Evolutionary conservation across 179 eudicot species (phyloP).

Genomic region (Beta corolliflora): DNA sequence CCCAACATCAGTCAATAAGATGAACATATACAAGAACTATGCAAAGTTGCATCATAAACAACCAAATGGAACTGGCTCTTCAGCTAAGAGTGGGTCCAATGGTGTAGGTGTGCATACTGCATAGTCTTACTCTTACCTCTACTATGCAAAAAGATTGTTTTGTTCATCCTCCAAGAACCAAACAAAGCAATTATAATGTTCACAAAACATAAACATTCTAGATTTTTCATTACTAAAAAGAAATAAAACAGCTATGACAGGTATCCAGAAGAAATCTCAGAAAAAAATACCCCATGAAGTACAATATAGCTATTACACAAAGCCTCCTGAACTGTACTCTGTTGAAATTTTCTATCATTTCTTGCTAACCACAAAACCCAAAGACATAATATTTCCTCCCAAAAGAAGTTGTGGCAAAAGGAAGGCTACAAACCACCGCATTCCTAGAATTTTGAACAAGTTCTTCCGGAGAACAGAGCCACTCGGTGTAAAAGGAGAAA

Average conservation of each 20-base stretch:
- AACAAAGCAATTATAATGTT: neutral
- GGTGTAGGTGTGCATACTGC: neutral
- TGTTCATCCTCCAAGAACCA: neutral
- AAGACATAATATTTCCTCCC: too few species aligned
- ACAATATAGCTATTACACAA: neutral
- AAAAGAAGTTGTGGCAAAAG: too few species aligned
- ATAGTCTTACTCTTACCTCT: conserved; percentile 3
- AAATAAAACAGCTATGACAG: neutral
- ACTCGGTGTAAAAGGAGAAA: too few species aligned
- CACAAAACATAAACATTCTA: neutral
- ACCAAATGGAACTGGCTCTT: neutral
- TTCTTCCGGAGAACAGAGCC: too few species aligned
- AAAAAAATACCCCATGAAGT: neutral
- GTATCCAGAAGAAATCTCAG: neutral
- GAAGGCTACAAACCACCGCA: too few species aligned
- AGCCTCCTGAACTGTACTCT: too few species aligned
- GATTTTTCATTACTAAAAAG: neutral
- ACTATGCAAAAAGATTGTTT: neutral
- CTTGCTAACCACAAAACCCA: too few species aligned
- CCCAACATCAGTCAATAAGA: neutral
- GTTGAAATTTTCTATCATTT: too few species aligned
- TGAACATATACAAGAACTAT: neutral
- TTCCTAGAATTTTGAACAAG: too few species aligned
- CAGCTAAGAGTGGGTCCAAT: neutral
- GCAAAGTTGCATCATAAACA: conserved; percentile 2